phyloP scores from a whole-genome alignment of 805 yeast genomes.

The Candida chauliodis region DNA sequence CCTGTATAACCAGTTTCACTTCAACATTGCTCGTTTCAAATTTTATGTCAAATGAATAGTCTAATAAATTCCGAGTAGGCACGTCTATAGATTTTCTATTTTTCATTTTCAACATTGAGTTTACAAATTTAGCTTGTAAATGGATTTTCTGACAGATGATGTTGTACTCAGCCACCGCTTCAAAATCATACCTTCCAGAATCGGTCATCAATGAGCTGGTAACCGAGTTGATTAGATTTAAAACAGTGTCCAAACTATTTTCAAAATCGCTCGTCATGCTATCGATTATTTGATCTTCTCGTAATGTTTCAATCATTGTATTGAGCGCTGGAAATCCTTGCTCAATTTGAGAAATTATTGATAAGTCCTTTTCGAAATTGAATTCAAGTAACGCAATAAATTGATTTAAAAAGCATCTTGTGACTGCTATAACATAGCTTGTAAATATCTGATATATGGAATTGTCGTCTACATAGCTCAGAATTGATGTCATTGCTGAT shows the following conservation, averaged over 20 bases:
- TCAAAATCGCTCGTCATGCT: neutral
- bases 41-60: neutral
- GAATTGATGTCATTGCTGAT: neutral
- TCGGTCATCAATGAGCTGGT: neutral
- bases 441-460: neutral
- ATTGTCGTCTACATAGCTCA: neutral
- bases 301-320: neutral
- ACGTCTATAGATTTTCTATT: too few species aligned
- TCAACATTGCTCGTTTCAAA: neutral
- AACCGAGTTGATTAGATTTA: neutral
- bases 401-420: constrained; percentile 1
- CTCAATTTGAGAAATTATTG: neutral
- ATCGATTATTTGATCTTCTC: neutral
- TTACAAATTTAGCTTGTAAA: neutral
- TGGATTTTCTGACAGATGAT: too few species aligned
- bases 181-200: neutral
- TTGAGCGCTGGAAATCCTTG: neutral
- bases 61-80: neutral
- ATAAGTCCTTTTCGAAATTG: constrained; percentile 1
- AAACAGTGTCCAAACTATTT: neutral
- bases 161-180: neutral
- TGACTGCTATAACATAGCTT: neutral
- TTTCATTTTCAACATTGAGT: neutral
- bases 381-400: constrained; percentile 5
- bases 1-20: neutral